Conservation (phyloP, 2,329 filamentous ascomycete genomes). For the Talaromyces sp. region DNA sequence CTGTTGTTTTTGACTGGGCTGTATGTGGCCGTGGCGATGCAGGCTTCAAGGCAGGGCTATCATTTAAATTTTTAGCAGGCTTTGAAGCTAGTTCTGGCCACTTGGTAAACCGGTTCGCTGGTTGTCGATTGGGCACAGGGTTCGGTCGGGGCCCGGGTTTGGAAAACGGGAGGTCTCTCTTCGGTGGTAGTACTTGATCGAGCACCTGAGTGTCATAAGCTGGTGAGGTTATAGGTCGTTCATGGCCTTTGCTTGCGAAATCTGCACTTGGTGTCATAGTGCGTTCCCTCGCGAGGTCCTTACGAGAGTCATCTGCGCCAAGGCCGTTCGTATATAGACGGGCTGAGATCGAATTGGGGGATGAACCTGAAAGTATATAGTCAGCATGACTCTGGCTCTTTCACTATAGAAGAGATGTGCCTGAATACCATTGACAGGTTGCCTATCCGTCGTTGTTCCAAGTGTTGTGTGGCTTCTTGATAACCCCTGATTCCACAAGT, state of each 20-base stretch:
- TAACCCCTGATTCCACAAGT: conserved; percentile 1
- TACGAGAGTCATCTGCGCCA: neutral
- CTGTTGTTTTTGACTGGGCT: conserved; percentile 1
- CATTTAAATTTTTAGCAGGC: neutral
- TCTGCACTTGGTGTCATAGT: conserved; percentile 8
- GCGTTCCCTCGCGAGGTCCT: neutral
- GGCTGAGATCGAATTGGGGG: neutral
- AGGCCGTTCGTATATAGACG: neutral
- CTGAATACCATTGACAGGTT: conserved; percentile 5
- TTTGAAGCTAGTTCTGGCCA: neutral
- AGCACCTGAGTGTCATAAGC: conserved; percentile 23
- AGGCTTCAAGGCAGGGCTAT: neutral
- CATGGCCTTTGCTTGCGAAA: conserved; percentile 3
- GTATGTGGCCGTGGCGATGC: conserved; percentile 5
- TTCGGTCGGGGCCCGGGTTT: conserved; percentile 16
- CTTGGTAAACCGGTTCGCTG: neutral
- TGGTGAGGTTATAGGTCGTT: conserved; percentile 22
- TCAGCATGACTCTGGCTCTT: neutral
- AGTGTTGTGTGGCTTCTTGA: conserved; percentile 9
- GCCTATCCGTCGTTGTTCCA: neutral
- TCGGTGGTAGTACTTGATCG: conserved; percentile 36
- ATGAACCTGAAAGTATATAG: conserved; percentile 1
- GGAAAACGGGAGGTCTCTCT: conserved; percentile 36
- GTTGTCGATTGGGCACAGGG: neutral
- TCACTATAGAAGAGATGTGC: neutral